Percentiles rank a stretch among this genome's conserved stretches.
Conservation (phyloP, 2,329 filamentous ascomycete species). For the Basipetospora chlamydospora region DNA sequence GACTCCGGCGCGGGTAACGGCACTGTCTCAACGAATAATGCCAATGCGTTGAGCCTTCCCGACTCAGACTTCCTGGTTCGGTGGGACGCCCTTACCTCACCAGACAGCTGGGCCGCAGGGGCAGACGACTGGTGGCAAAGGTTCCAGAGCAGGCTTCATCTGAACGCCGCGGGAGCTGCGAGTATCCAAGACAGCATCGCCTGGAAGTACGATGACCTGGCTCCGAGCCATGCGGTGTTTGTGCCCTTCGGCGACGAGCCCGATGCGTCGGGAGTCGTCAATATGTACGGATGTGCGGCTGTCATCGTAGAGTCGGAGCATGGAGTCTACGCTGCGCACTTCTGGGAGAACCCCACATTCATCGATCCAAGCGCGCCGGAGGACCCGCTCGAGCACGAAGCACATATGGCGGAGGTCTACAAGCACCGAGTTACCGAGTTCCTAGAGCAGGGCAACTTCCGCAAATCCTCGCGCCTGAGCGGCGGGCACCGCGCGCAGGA, state of each 20-base stretch:
- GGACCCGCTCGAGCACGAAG: not conserved
- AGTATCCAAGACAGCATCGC: too few relatives aligned
- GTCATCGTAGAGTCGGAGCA: not conserved
- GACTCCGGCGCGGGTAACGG: too few relatives aligned
- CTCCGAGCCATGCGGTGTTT: conserved; percentile 1
- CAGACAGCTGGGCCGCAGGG: not conserved
- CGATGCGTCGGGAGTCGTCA: not conserved
- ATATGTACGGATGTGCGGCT: conserved; percentile 1
- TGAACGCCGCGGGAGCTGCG: not conserved
- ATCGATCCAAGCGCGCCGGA: not conserved
- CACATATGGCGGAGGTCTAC: not conserved
- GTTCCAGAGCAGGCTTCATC: not conserved
- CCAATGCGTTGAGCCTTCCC: not conserved
- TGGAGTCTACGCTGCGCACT: not conserved
- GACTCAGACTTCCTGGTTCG: not conserved
- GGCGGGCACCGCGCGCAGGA: not conserved
- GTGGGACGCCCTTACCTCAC: not conserved
- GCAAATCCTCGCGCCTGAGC: not conserved
- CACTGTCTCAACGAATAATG: not conserved
- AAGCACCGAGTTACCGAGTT: conserved; percentile 4
- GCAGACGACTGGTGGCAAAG: not conserved
- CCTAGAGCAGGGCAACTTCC: conserved; percentile 1
- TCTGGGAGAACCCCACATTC: conserved; percentile 4
- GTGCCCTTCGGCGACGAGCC: not conserved
- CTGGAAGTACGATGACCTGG: not conserved